Evolutionary conservation across 306 rosid species (phyloP), one percentile per base, ranked within the genome.

Genomic region (Prunus padus): DNA sequence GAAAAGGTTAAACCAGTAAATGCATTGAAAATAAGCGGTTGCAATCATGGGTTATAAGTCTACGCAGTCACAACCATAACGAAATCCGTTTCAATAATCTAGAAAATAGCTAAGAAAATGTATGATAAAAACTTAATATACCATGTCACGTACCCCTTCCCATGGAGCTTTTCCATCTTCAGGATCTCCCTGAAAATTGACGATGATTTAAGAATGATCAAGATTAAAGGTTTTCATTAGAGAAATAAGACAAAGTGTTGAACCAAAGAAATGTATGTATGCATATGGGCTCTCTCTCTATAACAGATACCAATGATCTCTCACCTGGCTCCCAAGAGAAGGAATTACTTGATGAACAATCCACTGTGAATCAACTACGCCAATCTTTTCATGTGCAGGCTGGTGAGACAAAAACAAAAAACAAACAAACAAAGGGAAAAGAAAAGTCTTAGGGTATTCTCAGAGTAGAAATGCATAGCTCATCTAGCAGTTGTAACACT

Each of bases 321-420:
- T 84, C 64, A 89, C 99, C 99, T 96, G 98, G 33, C 47, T 80
- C 54, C 92, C 91, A 67, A 96, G 99, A 77, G 99, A 86, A 81
- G 99, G 98, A 85, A 96, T 89, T 74, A 79, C 89, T 89, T 92
- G 99, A 87, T 96, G 99, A 82, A 92, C 73, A 84, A 96, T 86
- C 99, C 99, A 96, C 75, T 90, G 97, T 0, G 99, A 96, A 88
- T 96, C 99, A 80, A 96, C 93, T 65, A 96, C 97, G 9, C 99
- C 99, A 77, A 96, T 92, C 82, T 89, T 96, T 84, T 90, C 97
- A 86, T 96, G 91, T 25, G 99, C 93, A 49, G 99, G 99, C 88
- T 89, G 87, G 78, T 69, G 49, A 79, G 76, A 81, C 26, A 37
- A 84, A 77, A 71, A n/a, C n/a, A n/a, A 71, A 75, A 47, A 80